phyloP scores from a whole-genome alignment of 208 protist genomes.

The Sergeia podlipaevii region DNA sequence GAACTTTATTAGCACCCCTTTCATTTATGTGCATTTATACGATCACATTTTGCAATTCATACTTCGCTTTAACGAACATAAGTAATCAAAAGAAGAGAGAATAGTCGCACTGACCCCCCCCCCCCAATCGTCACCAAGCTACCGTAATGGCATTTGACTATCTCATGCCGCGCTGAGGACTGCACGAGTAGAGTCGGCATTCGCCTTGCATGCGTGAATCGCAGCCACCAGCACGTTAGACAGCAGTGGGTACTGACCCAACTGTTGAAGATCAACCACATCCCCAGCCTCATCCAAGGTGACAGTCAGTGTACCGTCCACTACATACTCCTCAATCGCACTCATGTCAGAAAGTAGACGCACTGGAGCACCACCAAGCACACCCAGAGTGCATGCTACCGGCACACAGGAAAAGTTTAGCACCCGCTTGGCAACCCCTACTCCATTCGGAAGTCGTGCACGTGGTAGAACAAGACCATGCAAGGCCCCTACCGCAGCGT shows the following conservation, averaged over 20 bases:
- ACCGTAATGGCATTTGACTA: too few relatives aligned
- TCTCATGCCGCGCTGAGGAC: too few relatives aligned
- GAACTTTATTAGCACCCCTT: too few relatives aligned
- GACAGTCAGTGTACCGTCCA: slow-evolving; percentile 58
- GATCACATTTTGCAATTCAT: too few relatives aligned
- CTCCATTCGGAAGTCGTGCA: slow-evolving; percentile 68
- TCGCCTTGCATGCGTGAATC: slow-evolving; percentile 1
- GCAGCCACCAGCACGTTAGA: slow-evolving; percentile 24
- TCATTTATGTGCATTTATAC: too few relatives aligned
- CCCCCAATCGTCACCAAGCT: too few relatives aligned
- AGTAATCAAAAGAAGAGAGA: too few relatives aligned
- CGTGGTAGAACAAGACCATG: slow-evolving; percentile 51
- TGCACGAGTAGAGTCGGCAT: too few relatives aligned
- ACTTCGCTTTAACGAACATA: too few relatives aligned
- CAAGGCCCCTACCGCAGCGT: slow-evolving; percentile 65
- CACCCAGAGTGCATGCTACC: slow-evolving; percentile 51
- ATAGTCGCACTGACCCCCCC: too few relatives aligned
- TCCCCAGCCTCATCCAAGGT: slow-evolving; percentile 45
- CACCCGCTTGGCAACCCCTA: slow-evolving; percentile 35
- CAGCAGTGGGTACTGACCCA: slow-evolving; percentile 41
- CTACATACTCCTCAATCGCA: slow-evolving; percentile 74
- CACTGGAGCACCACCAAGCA: slow-evolving; percentile 20
- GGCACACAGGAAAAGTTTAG: slow-evolving; percentile 48
- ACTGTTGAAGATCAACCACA: slow-evolving; percentile 50
- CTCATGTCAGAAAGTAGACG: slow-evolving; percentile 60